Percentiles rank a stretch among this genome's conserved stretches.
These are phyloP conservation scores for Dothistroma pini DNA, from an alignment of 2,329 filamentous ascomycete species.

Conservation along the genomic window DNA sequence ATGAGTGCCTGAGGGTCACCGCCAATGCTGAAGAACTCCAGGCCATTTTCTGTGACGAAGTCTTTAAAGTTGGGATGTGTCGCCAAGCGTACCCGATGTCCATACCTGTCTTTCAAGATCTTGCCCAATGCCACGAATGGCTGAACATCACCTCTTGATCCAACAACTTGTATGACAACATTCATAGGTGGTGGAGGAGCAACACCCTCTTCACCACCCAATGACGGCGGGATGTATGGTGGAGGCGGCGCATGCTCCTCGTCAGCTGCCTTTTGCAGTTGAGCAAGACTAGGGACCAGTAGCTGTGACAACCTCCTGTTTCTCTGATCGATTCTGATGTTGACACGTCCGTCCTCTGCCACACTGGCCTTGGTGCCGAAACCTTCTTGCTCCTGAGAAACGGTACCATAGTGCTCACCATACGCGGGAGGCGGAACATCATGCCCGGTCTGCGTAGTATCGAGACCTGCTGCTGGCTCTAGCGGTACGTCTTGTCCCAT, in stretches of 20 bases:
- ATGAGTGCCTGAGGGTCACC: conserved; percentile 50
- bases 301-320: conserved; percentile 63
- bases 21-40: conserved; percentile 52
- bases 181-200: conserved; percentile 48
- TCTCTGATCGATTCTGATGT: conserved; percentile 75
- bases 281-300: conserved; percentile 60
- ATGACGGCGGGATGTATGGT: conserved; percentile 68
- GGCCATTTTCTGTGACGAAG: conserved; percentile 48
- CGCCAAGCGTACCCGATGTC: conserved; percentile 47
- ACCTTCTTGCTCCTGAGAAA: conserved; percentile 38
- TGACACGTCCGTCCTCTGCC: conserved; percentile 67
- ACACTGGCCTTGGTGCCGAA: conserved; percentile 40
- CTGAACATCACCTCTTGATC: conserved; percentile 49
- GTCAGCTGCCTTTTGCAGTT: conserved; percentile 49
- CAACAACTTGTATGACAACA: conserved; percentile 49
- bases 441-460: conserved; percentile 12
- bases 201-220: conserved; percentile 62
- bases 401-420: conserved; percentile 37
- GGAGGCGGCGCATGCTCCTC: conserved; percentile 54
- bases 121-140: conserved; percentile 50
- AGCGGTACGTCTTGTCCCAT: conserved; percentile 28
- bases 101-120: conserved; percentile 47
- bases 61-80: conserved; percentile 49
- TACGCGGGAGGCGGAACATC: conserved; percentile 39
- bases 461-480: conserved; percentile 10